Evolutionary conservation across 495 filamentous ascomycete species (phyloP), one percentile per base, ranked within the genome.

Genomic region (Neurospora hispaniola): DNA sequence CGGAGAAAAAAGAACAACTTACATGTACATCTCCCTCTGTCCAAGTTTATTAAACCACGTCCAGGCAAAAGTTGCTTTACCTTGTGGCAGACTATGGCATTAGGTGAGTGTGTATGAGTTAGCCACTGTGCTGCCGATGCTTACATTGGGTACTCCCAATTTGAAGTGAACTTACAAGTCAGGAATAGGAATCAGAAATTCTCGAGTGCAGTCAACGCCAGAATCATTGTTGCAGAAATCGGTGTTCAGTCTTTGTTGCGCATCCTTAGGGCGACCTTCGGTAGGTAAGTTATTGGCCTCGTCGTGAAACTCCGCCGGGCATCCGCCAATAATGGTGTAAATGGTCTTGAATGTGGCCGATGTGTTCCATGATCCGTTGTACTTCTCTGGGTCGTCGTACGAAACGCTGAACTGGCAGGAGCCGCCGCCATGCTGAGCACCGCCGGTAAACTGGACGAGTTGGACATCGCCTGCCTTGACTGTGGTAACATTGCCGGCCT

Each of bases 321-420:
- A 94, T 14, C 89, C 89, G 23, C 90, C 90, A 14, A 90, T 82
- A 62, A 94, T 88, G 23, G 87, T 90, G 80, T 94, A 86, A 74
- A 93, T 90, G 74, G 93, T 92, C 78, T 90, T 88, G 82, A 87
- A 94, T 4, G 41, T 71, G 40, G 74, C 77, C 72, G 87, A 77
- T 4, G 70, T 71, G 71, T 75, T 79, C 77, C 76, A 77, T 31
- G 27, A 31, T 27, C 40, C 84, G 71, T 83, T 80, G 69, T 83
- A 82, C 62, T 75, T 81, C 6, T 84, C 83, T 3, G 83, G 78
- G 41, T 79, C 77, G 74, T 94, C 91, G 75, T 92, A 91, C 12
- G 91, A 91, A 76, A 94, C 83, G 59, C 87, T 85, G 76, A 96
- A 86, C 79, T 94, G 93, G 80, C 92, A 94, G 4, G 92, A 94